A percentile compares a stretch with the other conserved stretches of the same genome.
Evolutionary conservation across 129 eudicot species (phyloP).

Genomic region (Gnaphalium uliginosum): DNA sequence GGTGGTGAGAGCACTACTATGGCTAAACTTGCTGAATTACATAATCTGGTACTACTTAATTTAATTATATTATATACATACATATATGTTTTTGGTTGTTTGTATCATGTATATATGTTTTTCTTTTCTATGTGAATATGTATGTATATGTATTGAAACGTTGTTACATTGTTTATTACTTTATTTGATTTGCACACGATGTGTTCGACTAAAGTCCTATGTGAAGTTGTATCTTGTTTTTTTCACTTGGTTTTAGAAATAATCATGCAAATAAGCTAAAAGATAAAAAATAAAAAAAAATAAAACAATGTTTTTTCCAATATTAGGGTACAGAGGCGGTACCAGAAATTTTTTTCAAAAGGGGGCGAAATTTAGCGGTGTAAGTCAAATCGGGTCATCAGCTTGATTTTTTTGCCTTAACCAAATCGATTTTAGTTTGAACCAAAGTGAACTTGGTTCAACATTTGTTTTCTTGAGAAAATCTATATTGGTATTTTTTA

Average conservation of each 20-base stretch:
- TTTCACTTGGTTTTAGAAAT: not conserved
- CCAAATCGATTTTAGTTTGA: no score
- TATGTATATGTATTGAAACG: no score
- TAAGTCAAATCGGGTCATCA: no score
- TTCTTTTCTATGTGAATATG: not conserved
- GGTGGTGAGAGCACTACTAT: conserved; percentile 99
- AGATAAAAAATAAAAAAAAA: not conserved
- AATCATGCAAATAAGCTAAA: not conserved
- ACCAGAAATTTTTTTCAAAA: no score
- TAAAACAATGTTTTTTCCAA: not conserved
- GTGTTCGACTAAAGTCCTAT: conserved; percentile 32
- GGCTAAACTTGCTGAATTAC: conserved; percentile 95
- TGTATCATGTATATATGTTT: not conserved
- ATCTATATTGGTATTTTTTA: no score
- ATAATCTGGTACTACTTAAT: conserved; percentile 55
- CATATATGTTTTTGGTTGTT: not conserved
- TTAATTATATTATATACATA: not conserved
- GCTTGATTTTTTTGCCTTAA: no score
- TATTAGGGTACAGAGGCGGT: not conserved
- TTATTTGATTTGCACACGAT: conserved; percentile 12
- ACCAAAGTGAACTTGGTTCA: no score
- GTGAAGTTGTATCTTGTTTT: not conserved
- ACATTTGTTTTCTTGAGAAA: no score
- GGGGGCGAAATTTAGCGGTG: no score
- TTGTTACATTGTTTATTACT: no score